phyloP scores from a whole-genome alignment of 2,329 filamentous ascomycete genomes.

The Penicillium hordei region DNA sequence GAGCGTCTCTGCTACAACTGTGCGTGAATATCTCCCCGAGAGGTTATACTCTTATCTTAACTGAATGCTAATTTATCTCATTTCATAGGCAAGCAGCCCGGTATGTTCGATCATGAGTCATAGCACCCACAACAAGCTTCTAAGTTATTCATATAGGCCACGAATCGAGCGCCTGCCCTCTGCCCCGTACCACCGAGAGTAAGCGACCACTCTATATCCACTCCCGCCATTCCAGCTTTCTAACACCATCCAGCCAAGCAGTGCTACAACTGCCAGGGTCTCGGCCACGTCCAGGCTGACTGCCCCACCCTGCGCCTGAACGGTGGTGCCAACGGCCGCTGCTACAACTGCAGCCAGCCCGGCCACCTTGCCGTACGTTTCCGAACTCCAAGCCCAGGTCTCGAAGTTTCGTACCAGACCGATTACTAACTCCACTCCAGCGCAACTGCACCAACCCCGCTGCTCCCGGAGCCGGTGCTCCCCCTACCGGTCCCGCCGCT shows the following conservation, averaged over 20 bases:
- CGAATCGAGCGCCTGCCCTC: conserved; percentile 96
- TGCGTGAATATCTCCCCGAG: conserved; percentile 48
- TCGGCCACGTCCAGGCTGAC: conserved; percentile 97
- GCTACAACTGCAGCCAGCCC: conserved; percentile 93
- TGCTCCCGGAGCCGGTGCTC: conserved; percentile 64
- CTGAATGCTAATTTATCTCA: conserved; percentile 21
- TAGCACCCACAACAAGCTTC: conserved; percentile 14
- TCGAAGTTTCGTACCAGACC: not conserved
- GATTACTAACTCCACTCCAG: conserved; percentile 40
- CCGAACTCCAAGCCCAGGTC: not conserved
- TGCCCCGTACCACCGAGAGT: conserved; percentile 92
- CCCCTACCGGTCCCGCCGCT: conserved; percentile 39
- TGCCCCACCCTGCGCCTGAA: conserved; percentile 94
- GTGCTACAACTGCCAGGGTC: conserved; percentile 99
- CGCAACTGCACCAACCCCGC: conserved; percentile 64
- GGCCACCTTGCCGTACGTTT: conserved; percentile 84
- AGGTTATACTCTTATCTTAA: conserved; percentile 11
- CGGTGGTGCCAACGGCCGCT: conserved; percentile 76
- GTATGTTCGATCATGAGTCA: conserved; percentile 32
- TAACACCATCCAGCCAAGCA: conserved; percentile 70
- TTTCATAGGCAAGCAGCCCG: conserved; percentile 47
- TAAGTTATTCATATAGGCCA: conserved; percentile 60
- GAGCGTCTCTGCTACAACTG: conserved; percentile 99
- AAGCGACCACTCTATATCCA: conserved; percentile 37
- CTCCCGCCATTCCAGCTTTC: conserved; percentile 16